phyloP scores from a whole-genome alignment of 2,329 filamentous ascomycete species.

The Aspergillus fumigatiaffinis region DNA sequence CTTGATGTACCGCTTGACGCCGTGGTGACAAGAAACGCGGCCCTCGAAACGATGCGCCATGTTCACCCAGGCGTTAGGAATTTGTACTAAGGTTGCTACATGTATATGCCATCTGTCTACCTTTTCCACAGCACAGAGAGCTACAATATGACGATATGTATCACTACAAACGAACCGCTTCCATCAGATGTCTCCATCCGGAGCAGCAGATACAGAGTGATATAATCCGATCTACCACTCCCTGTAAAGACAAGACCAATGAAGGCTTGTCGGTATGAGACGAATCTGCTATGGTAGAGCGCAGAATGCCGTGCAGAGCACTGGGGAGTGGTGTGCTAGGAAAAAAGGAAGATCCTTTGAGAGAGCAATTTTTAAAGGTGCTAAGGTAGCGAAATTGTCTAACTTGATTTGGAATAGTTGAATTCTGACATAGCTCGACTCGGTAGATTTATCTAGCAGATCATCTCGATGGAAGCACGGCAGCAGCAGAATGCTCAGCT shows the following conservation, averaged over 20 bases:
- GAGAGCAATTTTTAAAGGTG: slow-evolving; percentile 19
- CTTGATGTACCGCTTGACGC: background rate
- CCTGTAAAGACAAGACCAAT: slow-evolving; percentile 39
- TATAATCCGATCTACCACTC: slow-evolving; percentile 60
- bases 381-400: slow-evolving; percentile 7
- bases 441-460: background rate
- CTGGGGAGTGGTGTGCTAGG: slow-evolving; percentile 36
- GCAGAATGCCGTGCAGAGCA: slow-evolving; percentile 40
- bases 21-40: background rate
- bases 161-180: slow-evolving; percentile 74
- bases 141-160: slow-evolving; percentile 49
- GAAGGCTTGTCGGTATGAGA: slow-evolving; percentile 31
- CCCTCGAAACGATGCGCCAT: background rate
- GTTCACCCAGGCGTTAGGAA: background rate
- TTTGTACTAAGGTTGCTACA: background rate
- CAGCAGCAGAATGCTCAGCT: background rate
- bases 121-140: background rate
- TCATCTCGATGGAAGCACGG: background rate
- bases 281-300: slow-evolving; percentile 26
- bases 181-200: slow-evolving; percentile 68
- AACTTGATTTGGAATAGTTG: slow-evolving; percentile 18
- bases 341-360: slow-evolving; percentile 11
- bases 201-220: slow-evolving; percentile 86
- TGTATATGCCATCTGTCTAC: background rate
- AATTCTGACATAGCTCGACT: background rate